Base-by-base conservation (phyloP, 192 early-diverging fungal genomes). In the Coemansia sp. region DNA sequence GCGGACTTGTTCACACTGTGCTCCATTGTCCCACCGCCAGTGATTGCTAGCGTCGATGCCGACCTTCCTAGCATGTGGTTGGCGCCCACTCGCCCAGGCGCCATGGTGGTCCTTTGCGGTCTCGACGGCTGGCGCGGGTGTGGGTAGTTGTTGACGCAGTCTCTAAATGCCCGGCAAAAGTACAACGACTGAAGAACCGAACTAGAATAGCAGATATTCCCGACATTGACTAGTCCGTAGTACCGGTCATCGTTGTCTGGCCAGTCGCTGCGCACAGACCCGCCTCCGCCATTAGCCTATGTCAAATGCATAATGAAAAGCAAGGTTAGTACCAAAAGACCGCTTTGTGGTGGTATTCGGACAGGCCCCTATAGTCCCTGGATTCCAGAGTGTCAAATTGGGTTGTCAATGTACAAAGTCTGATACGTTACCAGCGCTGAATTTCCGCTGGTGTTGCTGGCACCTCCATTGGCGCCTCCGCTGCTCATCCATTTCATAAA, bases 151-250 rank as follows among this genome's bases (percentile, higher is more conserved):
- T 90, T 83, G 20, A 98, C 91, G 71, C 93, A 95, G 78, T 97
- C 93, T 64, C 97, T 92, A 72, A 99, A 99, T 0, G 96, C 92
- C 53, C 89, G 87, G 78, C 96, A 96, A 73, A 92, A 96, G 81
- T 98, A 99, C 63, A 99, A 87, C 18, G 95, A 93, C 85, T 99
- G 96, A 3, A 99, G 80, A 12, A 99, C 92, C 6, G 95, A 97
- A 83, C 97, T 99, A 71, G 92, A 92, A 74, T 99, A 99, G 76
- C 96, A 80, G 18, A 65, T 80, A 55, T 81, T 81, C 29, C 76
- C 79, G n/a, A 95, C 94, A 86, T 98, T 98, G 75, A 95, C 92
- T 20, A 98, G 83, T 15, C 96, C 96, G 71, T 90, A 93, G 84
- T 90, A 94, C 46, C 94, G 76, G 52, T 96, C 95, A 31, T 86